Evolutionary conservation across 1,284 basidiomycete genomes (phyloP), one percentile per base, ranked within the genome.

Genomic region (Ustilago crameri): DNA sequence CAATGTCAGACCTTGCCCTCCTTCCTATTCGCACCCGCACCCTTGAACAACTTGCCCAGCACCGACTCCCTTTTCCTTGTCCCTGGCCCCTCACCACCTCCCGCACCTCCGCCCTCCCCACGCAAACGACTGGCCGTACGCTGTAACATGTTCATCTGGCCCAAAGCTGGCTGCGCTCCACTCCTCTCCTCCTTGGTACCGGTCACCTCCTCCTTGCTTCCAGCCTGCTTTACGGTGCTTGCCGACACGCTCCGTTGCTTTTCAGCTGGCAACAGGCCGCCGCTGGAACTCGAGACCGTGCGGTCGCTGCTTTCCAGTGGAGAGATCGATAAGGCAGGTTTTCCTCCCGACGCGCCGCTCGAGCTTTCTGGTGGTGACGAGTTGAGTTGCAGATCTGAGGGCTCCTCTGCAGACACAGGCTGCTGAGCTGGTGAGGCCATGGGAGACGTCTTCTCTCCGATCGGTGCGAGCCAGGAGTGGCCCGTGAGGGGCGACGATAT

Each of bases 41-140:
- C 47, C 24, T 60, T 70, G 62, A 71, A 66, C 12, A 71, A 37
- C 53, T 71, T 71, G 58, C 62, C 62, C 47, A 71, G 58, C 23
- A 71, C 62, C 20, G 68, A 71, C 14, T 65, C 62, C 26, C 68
- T 53, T 40, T 60, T 70, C 9, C 26, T 35, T 20, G 44, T 42
- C 48, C 49, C 49, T 27, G 17, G 30, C n/a, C 8, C 26, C 23
- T 32, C 40, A 10, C 34, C n/a, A 32, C 2, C 43, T 2, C 34
- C 35, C 5, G 35, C 48, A 14, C n/a, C n/a, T n/a, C n/a, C n/a
- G n/a, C 14, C 44, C 17, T 32, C 56, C 20, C 54, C 59, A 3
- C 50, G 54, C 20, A 58, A 27, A 14, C 56, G 56, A 48, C 54
- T 60, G 22, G 55, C 53, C 2, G 57, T 71, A 24, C 68, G 51